Base-by-base conservation (phyloP, 768 basidiomycete species). In the Lyophyllum shimeji region DNA sequence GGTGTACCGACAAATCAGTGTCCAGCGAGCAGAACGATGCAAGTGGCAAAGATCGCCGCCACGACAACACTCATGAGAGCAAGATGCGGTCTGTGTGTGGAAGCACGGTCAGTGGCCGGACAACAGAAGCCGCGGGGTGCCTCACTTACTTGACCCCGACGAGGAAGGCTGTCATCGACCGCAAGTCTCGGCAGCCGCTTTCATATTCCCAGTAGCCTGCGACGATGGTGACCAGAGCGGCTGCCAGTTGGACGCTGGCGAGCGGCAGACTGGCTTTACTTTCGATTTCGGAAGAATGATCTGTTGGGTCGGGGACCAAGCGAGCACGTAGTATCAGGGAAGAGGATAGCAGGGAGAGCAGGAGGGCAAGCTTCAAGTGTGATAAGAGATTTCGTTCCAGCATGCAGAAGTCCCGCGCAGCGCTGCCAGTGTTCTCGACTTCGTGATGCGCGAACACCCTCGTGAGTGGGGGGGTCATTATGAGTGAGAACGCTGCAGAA, bases 341-440 rank as follows among this genome's bases (percentile, higher is more conserved):
- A 25, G 84, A 81, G 1, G 84, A 82, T 2, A 89, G 69, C 1
- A 90, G 72, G 7, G 81, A 79, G 25, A 91, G 74, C 21, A 91
- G 70, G 9, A 89, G 71, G 5, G 82, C 85, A 24, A 90, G 77
- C 62, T 83, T 87, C 52, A 87, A 57, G 64, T 91, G 85, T 0
- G 87, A 79, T 29, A 91, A 74, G 48, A 89, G 72, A 61, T 91
- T 90, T 50, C 89, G 78, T 68, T 90, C 89, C 13, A 91, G 77
- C 87, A 90, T 89, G 69, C 82, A 86, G 58, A 82, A 89, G 66
- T 91, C 89, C 63, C 88, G 77, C n/a, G 86, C 86, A 6, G 75
- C 74, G 60, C 88, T 86, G 43, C 83, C 84, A 23, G 68, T 68
- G 60, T 83, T 82, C 50, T 76, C 71, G 11, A 82, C 60, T 56